Evolutionary conservation across 441 rosid species (phyloP).

Genomic region (Croton setiger): DNA sequence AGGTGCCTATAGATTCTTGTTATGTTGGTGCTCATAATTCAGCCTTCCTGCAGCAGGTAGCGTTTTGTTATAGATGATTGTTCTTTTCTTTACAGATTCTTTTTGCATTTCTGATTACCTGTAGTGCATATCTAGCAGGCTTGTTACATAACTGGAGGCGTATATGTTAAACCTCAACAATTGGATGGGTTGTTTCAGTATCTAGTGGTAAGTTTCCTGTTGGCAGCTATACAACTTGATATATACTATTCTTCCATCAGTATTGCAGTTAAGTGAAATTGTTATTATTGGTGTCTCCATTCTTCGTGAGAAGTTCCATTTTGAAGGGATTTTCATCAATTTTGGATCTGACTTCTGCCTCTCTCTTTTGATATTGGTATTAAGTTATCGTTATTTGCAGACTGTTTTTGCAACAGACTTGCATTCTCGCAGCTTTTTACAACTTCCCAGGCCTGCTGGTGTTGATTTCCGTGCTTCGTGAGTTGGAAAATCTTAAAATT

Average conservation of each 20-base stretch:
- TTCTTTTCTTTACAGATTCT: slow-evolving; percentile 1
- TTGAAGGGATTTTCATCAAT: background rate
- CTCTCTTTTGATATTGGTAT: slow-evolving; percentile 11
- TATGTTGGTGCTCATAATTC: slow-evolving; percentile 83
- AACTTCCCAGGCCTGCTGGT: slow-evolving; percentile 90
- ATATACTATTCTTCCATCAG: background rate
- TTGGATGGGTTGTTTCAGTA: slow-evolving; percentile 89
- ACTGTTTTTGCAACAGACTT: slow-evolving; percentile 92
- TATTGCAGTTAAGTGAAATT: background rate
- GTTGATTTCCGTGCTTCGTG: slow-evolving; percentile 98
- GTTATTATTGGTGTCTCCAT: background rate
- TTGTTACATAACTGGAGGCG: slow-evolving; percentile 88
- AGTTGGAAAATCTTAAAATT: slow-evolving; percentile 27
- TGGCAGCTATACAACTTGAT: background rate
- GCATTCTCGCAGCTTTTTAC: slow-evolving; percentile 74
- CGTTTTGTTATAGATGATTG: slow-evolving; percentile 5
- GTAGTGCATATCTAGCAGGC: slow-evolving; percentile 49
- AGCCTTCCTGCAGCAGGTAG: slow-evolving; percentile 95
- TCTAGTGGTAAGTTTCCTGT: slow-evolving; percentile 51
- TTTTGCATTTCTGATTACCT: slow-evolving; percentile 20
- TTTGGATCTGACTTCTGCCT: background rate
- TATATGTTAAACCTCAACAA: slow-evolving; percentile 84
- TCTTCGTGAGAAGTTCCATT: background rate
- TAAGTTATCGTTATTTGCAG: slow-evolving; percentile 38
- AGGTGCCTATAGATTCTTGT: slow-evolving; percentile 96